Evolutionary conservation across 345 rosid genomes (phyloP).

Genomic region (Erodium maritimum): DNA sequence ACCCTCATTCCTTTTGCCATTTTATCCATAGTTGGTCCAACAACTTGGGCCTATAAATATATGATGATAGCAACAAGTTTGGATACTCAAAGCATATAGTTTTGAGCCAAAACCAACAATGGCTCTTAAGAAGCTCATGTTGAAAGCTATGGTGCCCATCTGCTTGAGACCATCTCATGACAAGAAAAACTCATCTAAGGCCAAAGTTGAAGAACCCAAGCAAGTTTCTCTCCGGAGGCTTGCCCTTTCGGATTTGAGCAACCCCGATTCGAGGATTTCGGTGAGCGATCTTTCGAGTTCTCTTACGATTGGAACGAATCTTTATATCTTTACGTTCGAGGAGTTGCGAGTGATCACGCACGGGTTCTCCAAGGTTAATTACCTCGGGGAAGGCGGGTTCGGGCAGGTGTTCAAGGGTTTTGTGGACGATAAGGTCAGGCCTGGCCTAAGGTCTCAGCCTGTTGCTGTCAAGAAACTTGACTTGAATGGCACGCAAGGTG

Average conservation of each 20-base stretch:
- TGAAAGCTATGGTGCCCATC: constrained; percentile 14
- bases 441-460: constrained; percentile 37
- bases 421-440: constrained; percentile 30
- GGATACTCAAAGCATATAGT: background rate
- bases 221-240: constrained; percentile 22
- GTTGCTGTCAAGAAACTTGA: constrained; percentile 55
- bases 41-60: background rate
- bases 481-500: constrained; percentile 52
- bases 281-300: constrained; percentile 28
- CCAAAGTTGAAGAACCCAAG: constrained; percentile 10
- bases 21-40: background rate
- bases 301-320: constrained; percentile 21
- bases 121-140: constrained; percentile 20
- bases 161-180: constrained; percentile 17
- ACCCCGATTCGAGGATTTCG: constrained; percentile 22
- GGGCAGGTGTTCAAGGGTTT: constrained; percentile 54
- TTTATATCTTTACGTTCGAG: constrained; percentile 36
- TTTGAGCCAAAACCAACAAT: constrained; percentile 2
- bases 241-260: constrained; percentile 38
- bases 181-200: background rate
- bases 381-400: constrained; percentile 57
- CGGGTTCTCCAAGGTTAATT: constrained; percentile 28
- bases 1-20: background rate
- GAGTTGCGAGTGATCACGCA: constrained; percentile 31
- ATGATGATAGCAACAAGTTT: background rate